These are phyloP conservation scores for Lagenidium giganteum DNA, from an alignment of 352 stramenopile species.

Conservation along the genomic window DNA sequence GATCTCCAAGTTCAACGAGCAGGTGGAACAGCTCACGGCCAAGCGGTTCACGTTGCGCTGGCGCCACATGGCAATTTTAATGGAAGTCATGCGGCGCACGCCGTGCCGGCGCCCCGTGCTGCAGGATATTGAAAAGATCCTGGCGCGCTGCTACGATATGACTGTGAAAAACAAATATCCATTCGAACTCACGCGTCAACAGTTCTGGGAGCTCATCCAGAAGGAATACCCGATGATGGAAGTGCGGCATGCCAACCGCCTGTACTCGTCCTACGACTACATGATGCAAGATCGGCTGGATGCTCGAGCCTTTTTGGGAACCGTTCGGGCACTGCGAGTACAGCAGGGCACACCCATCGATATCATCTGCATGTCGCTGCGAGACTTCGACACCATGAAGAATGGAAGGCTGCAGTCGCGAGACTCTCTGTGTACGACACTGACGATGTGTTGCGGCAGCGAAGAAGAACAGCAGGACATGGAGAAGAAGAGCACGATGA, in stretches of 20 bases:
- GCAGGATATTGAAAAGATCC: conserved; percentile 65
- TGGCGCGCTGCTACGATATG: conserved; percentile 43
- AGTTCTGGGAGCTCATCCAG: conserved; percentile 41
- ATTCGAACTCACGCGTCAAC: conserved; percentile 28
- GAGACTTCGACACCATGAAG: conserved; percentile 42
- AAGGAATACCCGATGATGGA: conserved; percentile 45
- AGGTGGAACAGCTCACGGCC: conserved; percentile 24
- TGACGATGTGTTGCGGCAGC: conserved; percentile 36
- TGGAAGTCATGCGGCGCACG: conserved; percentile 54
- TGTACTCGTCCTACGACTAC: conserved; percentile 63
- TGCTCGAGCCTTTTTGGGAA: conserved; percentile 45
- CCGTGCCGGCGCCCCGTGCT: conserved; percentile 49
- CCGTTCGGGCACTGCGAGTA: conserved; percentile 42
- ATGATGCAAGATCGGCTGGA: conserved; percentile 40
- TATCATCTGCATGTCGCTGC: conserved; percentile 30
- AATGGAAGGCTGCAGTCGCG: conserved; percentile 13
- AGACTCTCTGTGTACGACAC: conserved; percentile 15
- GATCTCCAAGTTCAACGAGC: conserved; percentile 22
- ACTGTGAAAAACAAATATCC: conserved; percentile 29
- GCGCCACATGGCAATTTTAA: conserved; percentile 30
- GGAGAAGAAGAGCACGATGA: conserved; percentile 2
- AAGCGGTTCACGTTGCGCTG: conserved; percentile 44
- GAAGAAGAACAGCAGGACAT: conserved; percentile 37
- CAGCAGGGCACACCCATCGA: conserved; percentile 52
- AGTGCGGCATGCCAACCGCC: conserved; percentile 34